A percentile compares a stretch with the other conserved stretches of the same genome.
Conservation (phyloP, 129 eudicot genomes). For the Artemisia annua region DNA sequence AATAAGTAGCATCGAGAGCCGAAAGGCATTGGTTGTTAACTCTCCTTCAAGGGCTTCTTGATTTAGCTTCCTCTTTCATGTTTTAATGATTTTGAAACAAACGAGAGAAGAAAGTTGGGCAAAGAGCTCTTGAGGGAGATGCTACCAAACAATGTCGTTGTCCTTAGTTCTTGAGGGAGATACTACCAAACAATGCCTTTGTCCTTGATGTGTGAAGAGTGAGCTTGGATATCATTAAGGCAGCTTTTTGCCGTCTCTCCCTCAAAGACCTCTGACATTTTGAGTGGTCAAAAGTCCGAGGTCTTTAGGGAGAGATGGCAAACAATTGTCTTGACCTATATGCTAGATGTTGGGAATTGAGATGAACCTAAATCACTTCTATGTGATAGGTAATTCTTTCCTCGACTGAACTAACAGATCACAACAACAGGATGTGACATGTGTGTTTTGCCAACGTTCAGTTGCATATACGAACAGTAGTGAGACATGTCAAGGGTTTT, state of each 20-base stretch:
- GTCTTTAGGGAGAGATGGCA: constrained; percentile 42
- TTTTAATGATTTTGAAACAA: too few species aligned
- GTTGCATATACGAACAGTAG: too few species aligned
- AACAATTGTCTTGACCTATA: constrained; percentile 34
- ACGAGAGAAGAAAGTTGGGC: too few species aligned
- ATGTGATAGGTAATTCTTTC: background rate
- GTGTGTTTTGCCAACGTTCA: too few species aligned
- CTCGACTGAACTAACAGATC: background rate
- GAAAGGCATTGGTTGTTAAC: constrained; percentile 46
- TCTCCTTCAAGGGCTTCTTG: constrained; percentile 79
- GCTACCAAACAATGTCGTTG: too few species aligned
- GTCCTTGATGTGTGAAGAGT: background rate
- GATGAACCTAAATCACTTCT: background rate
- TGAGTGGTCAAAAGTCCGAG: constrained; percentile 7
- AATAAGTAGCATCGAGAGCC: constrained; percentile 22
- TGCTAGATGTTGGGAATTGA: too few species aligned
- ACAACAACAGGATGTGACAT: too few species aligned
- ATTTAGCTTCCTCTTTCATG: too few species aligned
- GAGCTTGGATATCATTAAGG: constrained; percentile 14
- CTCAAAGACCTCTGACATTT: constrained; percentile 42
- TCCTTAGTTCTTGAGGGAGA: background rate
- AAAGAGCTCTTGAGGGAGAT: too few species aligned
- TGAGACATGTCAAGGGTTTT: too few species aligned
- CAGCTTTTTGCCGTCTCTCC: constrained; percentile 47
- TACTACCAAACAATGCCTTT: background rate